Evolutionary conservation across 2,329 filamentous ascomycete species (phyloP), one percentile per base, ranked within the genome.

Genomic region (Torrubiellomyces zombiae): DNA sequence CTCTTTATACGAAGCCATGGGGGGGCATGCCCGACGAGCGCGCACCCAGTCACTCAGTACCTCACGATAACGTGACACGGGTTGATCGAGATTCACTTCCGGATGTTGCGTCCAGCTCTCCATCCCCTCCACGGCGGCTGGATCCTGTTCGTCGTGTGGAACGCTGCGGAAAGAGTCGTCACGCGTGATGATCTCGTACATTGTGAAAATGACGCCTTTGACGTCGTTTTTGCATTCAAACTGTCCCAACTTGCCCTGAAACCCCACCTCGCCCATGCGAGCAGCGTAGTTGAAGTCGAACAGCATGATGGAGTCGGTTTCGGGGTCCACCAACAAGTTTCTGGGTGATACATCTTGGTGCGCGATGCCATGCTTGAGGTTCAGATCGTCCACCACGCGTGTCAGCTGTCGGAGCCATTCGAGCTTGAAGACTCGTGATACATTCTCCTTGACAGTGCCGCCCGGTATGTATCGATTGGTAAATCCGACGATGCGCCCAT

Each of bases 281-380:
- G 30, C 34, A 3, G 33, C 28, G 11, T 22, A 38, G 31, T 47
- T 43, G 25, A 54, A 52, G 36, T 54, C 50, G 21, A 54, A 50
- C 3, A 55, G 21, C 26, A 45, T 27, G n/a, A 56, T 26, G 5
- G 32, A 31, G 21, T 53, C 39, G n/a, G 45, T 48, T 9, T 28
- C 23, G 3, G 32, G 28, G 26, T 55, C 36, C 22, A 56, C 29
- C 0, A 56, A 23, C 4, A 56, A 38, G 27, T 57, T 57, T 13
- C 47, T 40, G 4, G 47, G 29, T 3, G 44, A 40, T 24, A 57
- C 38, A 27, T 55, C 53, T 29, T 52, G 43, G 32, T 56, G 53
- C 20, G 38, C 32, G 18, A 56, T 43, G 15, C 52, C 50, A 18
- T 45, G 32, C 18, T 39, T 27, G 8, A 55, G 34, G 26, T 56